Evolutionary conservation across 768 basidiomycete species (phyloP), one percentile per base, ranked within the genome.

Genomic region (Kwoniella newhampshirensis): DNA sequence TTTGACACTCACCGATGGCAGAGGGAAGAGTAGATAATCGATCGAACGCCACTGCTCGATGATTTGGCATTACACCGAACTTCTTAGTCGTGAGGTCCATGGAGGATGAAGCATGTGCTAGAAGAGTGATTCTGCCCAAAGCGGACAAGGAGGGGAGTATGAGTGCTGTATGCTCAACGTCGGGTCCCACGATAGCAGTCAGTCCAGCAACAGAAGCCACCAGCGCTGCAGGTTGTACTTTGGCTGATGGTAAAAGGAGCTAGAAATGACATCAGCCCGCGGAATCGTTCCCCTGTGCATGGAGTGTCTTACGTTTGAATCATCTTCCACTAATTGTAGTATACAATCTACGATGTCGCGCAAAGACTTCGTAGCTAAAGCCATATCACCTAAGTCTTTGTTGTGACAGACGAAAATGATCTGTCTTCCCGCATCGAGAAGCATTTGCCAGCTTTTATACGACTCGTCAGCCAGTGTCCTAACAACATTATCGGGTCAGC

Each of bases 401-500:
- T 37, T 37, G 23, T 70, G 66, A 21, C 66, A 66, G 17, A 64
- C 62, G 46, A 48, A 60, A 3, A 73, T 48, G 1, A 45, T 51
- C 42, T 70, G 68, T 15, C 68, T 54, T 11, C 59, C 43, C 4
- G 52, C 58, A 57, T 73, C 68, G 1, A 62, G 35, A 2, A 66
- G 45, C 13, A 62, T 46, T 21, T 60, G 57, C 63, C 70, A 72
- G 18, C 70, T 71, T 42, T n/a, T 28, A n/a, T 43, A 11, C 23
- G 12, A 32, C 23, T n/a, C 25, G 40, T n/a, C 18, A 15, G 32
- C 13, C 32, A 32, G 13, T 32, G 32, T n/a, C n/a, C n/a, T n/a
- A n/a, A n/a, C n/a, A n/a, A n/a, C n/a, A n/a, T n/a, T 13, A 32
- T 32, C 32, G 32, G 7, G 13, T 32, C 7, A 13, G 13, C 18